Percentiles rank a stretch among this genome's conserved stretches.
Evolutionary conservation across 73 alveolate genomes (phyloP).

Genomic region (Uronychia binucleata): DNA sequence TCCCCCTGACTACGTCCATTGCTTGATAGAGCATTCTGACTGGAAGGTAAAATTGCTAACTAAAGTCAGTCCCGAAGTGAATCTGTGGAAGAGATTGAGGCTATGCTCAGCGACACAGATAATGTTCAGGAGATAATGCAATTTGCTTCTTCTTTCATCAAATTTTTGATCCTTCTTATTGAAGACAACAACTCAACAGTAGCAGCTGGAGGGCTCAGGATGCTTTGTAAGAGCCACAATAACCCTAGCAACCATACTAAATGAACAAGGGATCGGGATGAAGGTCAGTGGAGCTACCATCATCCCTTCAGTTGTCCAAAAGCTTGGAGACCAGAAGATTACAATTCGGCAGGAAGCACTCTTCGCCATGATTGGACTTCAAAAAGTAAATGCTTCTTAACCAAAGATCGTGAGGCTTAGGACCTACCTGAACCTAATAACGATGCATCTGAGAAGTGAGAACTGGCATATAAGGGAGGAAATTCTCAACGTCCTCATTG

Average conservation of each 20-base stretch:
- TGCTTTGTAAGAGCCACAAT: not conserved
- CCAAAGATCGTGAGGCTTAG: not conserved
- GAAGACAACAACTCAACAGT: not conserved
- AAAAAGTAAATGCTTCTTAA: not conserved
- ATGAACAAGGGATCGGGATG: not conserved
- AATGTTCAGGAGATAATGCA: not conserved
- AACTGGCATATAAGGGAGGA: conserved; percentile 28
- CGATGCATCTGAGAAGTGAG: not conserved
- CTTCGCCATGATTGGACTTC: not conserved
- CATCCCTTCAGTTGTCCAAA: not conserved
- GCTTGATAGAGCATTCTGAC: not conserved
- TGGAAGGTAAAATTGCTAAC: not conserved
- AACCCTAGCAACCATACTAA: not conserved
- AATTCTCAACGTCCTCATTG: conserved; percentile 7
- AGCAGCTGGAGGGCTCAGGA: not conserved
- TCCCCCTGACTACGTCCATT: not conserved
- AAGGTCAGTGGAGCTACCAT: not conserved
- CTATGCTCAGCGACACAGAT: not conserved
- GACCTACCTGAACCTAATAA: not conserved
- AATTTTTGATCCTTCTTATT: not conserved
- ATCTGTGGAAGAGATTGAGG: not conserved
- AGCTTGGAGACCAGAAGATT: not conserved
- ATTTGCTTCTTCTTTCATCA: not conserved
- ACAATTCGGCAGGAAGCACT: not conserved
- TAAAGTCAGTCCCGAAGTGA: not conserved